Percentiles rank a stretch among this genome's conserved stretches.
These are phyloP conservation scores for Sutorius eximius DNA, from an alignment of 1,284 basidiomycete species.

Conservation along the genomic window DNA sequence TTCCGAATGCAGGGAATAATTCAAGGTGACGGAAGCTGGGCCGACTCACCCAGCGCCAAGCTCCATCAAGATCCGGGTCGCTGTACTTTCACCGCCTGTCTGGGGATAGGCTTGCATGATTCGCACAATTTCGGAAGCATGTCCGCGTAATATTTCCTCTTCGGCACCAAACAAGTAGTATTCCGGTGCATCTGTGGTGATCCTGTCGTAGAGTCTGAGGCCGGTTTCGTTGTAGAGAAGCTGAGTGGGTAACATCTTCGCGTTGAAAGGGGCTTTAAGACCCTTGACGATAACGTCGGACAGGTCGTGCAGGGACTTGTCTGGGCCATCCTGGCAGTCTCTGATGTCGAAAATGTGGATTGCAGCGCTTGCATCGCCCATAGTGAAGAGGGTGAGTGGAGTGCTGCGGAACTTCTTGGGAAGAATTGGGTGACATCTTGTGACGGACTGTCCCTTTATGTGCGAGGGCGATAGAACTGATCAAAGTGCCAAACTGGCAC, in stretches of 20 bases:
- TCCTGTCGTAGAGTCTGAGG: slow-evolving; percentile 79
- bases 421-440: neutral
- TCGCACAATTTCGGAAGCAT: slow-evolving; percentile 66
- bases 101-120: slow-evolving; percentile 60
- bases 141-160: slow-evolving; percentile 64
- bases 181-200: slow-evolving; percentile 79
- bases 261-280: slow-evolving; percentile 50
- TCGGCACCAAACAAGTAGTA: slow-evolving; percentile 88
- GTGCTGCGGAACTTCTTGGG: neutral
- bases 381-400: slow-evolving; percentile 3
- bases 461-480: neutral
- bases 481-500: neutral
- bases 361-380: slow-evolving; percentile 25
- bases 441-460: slow-evolving; percentile 14
- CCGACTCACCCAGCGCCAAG: slow-evolving; percentile 83
- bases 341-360: slow-evolving; percentile 30
- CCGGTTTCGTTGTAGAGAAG: slow-evolving; percentile 88
- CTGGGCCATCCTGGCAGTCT: slow-evolving; percentile 3
- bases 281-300: slow-evolving; percentile 53
- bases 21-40: neutral
- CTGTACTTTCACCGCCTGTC: slow-evolving; percentile 42
- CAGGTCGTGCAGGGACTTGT: slow-evolving; percentile 34
- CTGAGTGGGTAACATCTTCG: slow-evolving; percentile 78
- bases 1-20: neutral
- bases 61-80: slow-evolving; percentile 69